Percentiles rank a stretch among this genome's conserved stretches.
phyloP scores from a whole-genome alignment of 306 rosid species.

The Calophaca sinica region DNA sequence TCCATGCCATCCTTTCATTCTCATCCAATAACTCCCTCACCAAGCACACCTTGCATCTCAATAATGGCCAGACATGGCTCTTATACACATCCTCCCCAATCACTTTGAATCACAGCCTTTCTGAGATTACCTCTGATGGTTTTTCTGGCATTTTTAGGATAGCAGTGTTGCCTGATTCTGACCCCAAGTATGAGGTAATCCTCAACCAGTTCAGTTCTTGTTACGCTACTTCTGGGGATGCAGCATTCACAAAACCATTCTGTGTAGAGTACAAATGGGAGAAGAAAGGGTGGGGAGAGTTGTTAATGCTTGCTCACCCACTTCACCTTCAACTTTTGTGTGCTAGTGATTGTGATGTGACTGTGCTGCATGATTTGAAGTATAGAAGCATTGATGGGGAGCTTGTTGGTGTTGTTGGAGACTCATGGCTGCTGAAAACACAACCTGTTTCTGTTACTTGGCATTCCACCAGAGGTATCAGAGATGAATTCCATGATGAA shows the following conservation, averaged over 20 bases:
- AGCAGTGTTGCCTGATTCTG: constrained; percentile 61
- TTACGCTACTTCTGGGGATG: constrained; percentile 79
- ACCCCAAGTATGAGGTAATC: constrained; percentile 51
- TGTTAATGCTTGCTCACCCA: constrained; percentile 93
- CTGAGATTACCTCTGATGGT: constrained; percentile 53
- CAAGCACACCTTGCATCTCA: constrained; percentile 68
- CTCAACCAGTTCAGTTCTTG: constrained; percentile 69
- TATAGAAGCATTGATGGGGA: constrained; percentile 85
- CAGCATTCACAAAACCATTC: constrained; percentile 61
- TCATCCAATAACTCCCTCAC: constrained; percentile 59
- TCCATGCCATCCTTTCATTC: constrained; percentile 62
- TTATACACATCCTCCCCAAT: constrained; percentile 67
- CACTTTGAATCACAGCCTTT: constrained; percentile 45
- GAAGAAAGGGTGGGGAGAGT: constrained; percentile 76
- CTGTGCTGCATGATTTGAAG: constrained; percentile 68
- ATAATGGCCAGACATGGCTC: constrained; percentile 88
- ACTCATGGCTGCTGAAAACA: constrained; percentile 71
- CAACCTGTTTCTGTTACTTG: constrained; percentile 75
- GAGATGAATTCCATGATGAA: constrained; percentile 57
- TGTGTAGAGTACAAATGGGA: constrained; percentile 72
- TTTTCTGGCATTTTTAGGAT: constrained; percentile 76
- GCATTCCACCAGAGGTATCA: constrained; percentile 74
- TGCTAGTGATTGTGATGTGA: constrained; percentile 42
- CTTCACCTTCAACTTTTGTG: constrained; percentile 70
- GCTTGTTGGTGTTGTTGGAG: constrained; percentile 87